Evolutionary conservation across 306 rosid genomes (phyloP).

Genomic region (Trifolium pratense): DNA sequence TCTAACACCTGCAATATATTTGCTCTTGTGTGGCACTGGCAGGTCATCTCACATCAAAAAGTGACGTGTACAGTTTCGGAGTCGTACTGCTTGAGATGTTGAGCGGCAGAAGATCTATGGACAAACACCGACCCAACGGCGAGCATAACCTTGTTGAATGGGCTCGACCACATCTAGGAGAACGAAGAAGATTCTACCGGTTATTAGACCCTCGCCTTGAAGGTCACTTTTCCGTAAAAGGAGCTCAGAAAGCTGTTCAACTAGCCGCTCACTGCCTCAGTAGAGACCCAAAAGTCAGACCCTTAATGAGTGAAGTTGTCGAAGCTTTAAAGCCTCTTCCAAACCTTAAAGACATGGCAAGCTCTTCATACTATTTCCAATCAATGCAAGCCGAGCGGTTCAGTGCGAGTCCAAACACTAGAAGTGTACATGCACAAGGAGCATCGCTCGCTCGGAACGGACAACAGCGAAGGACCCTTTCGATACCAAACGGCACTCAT

Average conservation of each 20-base stretch:
- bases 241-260: slow-evolving; percentile 88
- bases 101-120: slow-evolving; percentile 96
- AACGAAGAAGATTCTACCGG: slow-evolving; percentile 83
- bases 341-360: slow-evolving; percentile 95
- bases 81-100: slow-evolving; percentile 97
- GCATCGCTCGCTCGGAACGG: slow-evolving; percentile 69
- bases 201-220: slow-evolving; percentile 93
- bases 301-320: slow-evolving; percentile 90
- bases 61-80: slow-evolving; percentile 96
- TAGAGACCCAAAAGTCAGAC: slow-evolving; percentile 91
- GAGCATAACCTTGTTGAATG: slow-evolving; percentile 97
- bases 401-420: slow-evolving; percentile 69
- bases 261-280: slow-evolving; percentile 90
- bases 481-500: slow-evolving; percentile 72
- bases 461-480: slow-evolving; percentile 77
- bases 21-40: slow-evolving; percentile 45
- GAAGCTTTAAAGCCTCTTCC: slow-evolving; percentile 91
- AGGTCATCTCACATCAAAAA: slow-evolving; percentile 97
- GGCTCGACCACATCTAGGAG: slow-evolving; percentile 97
- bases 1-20: background rate
- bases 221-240: slow-evolving; percentile 95
- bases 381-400: slow-evolving; percentile 75
- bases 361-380: slow-evolving; percentile 92
- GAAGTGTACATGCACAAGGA: slow-evolving; percentile 67
- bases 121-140: slow-evolving; percentile 90